Evolutionary conservation across 257 asterid species (phyloP), one percentile per base, ranked within the genome.

Genomic region (Solanum piurae): DNA sequence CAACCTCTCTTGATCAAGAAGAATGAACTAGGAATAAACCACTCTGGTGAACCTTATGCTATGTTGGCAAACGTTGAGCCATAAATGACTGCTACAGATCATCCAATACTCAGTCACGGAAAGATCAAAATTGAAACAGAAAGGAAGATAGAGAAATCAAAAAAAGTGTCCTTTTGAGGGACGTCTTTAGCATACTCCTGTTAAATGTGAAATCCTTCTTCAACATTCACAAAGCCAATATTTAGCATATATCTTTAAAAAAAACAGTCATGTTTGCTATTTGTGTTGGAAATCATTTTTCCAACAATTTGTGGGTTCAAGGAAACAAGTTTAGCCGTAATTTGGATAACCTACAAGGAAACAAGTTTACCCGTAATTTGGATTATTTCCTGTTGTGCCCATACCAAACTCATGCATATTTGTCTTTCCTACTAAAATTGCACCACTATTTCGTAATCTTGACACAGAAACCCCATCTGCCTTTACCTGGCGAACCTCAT

Each of bases 351-450:
- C 18, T 44, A 44, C 40, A 80, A 80, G 40, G 66, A 29, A 80
- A 73, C 33, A 84, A 85, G 76, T 90, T 86, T 93, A 96, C 99
- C 99, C 99, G 36, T 96, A 69, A 90, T 97, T 96, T 88, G 99
- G 95, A 92, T 97, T 97, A 86, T 95, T 97, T 92, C 99, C 99
- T 34, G 99, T 95, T 7, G 98, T 94, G 60, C 99, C 99, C 92
- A 97, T 87, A 75, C 99, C 99, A 89, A 97, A 84, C 88, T 97
- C 99, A 92, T 97, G 99, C 99, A 97, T 97, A 93, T 96, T 97
- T 86, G 99, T 97, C 92, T 97, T 97, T 87, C 99, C 99, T 86
- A 96, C 99, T 58, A 97, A 93, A 88, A 97, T 89, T 86, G 89
- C 98, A 86, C 99, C 99, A 89, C 98, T 94, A 42, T 94, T 89